Conservation (phyloP, 345 rosid species). For the Lagerstroemia speciosa region DNA sequence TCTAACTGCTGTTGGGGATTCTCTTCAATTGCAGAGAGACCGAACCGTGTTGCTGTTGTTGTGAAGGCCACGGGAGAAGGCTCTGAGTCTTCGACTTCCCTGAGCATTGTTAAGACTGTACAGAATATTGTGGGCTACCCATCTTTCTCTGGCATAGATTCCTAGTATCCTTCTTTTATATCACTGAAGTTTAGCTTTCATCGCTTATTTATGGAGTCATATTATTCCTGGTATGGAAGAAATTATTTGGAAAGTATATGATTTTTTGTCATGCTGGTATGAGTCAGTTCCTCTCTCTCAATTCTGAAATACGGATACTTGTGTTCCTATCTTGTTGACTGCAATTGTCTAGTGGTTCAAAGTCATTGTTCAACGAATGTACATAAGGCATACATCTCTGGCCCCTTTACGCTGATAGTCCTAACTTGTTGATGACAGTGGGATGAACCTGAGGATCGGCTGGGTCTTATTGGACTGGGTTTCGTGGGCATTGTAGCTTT, state of each 20-base stretch:
- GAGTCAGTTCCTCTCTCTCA: not conserved
- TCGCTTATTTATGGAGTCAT: no score
- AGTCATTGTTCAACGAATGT: not conserved
- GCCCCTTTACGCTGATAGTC: not conserved
- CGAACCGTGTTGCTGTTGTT: constrained; percentile 18
- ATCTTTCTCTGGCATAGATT: no score
- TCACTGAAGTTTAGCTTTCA: no score
- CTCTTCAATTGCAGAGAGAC: constrained; percentile 30
- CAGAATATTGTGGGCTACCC: constrained; percentile 17
- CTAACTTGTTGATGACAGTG: constrained; percentile 35
- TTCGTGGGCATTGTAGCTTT: constrained; percentile 59
- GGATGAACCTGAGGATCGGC: constrained; percentile 70
- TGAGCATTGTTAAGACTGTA: constrained; percentile 44
- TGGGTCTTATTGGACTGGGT: constrained; percentile 66
- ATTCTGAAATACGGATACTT: not conserved
- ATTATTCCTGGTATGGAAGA: no score
- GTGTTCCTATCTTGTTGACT: not conserved
- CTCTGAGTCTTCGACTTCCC: constrained; percentile 58
- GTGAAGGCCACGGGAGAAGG: constrained; percentile 51
- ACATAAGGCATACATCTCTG: not conserved
- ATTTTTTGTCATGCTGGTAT: not conserved
- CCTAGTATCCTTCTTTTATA: no score
- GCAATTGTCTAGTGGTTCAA: no score
- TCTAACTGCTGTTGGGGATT: not conserved
- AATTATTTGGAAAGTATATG: no score